Base-by-base conservation (phyloP, 768 basidiomycete species). In the Coprinopsis strossmayeri region DNA sequence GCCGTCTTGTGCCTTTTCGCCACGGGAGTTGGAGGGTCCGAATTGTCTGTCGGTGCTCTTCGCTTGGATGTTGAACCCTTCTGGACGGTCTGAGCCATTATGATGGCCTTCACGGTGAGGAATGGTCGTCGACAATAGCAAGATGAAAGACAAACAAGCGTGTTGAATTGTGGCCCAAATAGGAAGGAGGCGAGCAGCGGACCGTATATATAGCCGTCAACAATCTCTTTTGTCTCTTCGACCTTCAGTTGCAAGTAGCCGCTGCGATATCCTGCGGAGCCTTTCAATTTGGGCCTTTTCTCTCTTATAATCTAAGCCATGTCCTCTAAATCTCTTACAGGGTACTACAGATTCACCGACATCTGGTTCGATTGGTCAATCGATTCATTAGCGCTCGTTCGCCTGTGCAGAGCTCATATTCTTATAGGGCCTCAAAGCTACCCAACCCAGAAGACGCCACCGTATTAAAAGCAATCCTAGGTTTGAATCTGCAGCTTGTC, bases 271-370 rank as follows among this genome's bases (percentile, higher is more conserved):
- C 41, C 41, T 43, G 49, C 50, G 46, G 52, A 40, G 48, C 42
- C 39, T 49, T 47, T 40, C 43, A 50, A 50, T 40, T 27, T 38
- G 25, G 30, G 21, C 24, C 24, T 40, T 34, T 26, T 27, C 5
- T 17, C 3, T 47, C 37, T 45, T n/a, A 51, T 23, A 42, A 18
- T 49, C 18, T 18, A 11, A 11, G 5, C 40, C 21, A 42, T 9
- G 20, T 25, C 23, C 10, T 42, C 5, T 11, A 26, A 30, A 25
- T 13, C 30, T 27, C 20, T 82, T 42, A 82, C 76, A 50, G 87
- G 87, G 12, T 91, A 84, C 58, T 91, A 90, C 61, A 71, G 91
- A 45, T 91, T 85, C 61, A 88, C 88, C 0, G 90, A 93, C 64
- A 82, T 92, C 45, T 84, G 81, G 76, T 91, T 81, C 49, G 82